A percentile compares a stretch with the other conserved stretches of the same genome.
phyloP scores from a whole-genome alignment of 495 filamentous ascomycete species.

The Penicillium cinerascens region DNA sequence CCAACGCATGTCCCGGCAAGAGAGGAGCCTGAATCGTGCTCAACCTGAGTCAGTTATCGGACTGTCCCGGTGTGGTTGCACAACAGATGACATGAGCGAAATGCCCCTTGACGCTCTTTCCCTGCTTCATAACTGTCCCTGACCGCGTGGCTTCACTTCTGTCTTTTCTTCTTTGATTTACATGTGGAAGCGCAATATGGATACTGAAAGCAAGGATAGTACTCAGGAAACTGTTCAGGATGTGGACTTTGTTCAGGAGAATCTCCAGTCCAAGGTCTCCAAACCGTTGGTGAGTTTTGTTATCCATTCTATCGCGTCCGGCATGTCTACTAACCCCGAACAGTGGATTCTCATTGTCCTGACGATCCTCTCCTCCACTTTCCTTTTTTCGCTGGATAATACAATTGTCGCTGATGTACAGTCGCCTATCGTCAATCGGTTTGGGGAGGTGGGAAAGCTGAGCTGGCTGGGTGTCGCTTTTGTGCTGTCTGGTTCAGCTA shows the following conservation, averaged over 20 bases:
- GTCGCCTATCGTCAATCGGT: conserved; percentile 45
- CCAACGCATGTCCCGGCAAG: background rate
- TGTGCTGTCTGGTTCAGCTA: conserved; percentile 40
- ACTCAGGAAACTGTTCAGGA: background rate
- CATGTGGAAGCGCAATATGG: background rate
- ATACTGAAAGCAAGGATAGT: background rate
- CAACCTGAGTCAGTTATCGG: background rate
- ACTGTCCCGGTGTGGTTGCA: background rate
- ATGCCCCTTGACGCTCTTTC: background rate
- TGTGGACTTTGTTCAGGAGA: conserved; percentile 9
- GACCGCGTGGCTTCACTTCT: background rate
- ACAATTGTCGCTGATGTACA: conserved; percentile 62
- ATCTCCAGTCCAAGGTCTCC: conserved; percentile 7
- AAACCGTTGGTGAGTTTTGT: conserved; percentile 7
- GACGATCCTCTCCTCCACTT: conserved; percentile 44
- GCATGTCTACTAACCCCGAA: background rate
- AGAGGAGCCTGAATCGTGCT: background rate
- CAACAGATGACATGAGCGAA: background rate
- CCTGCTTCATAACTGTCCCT: background rate
- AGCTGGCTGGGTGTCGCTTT: conserved; percentile 57
- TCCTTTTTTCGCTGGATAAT: conserved; percentile 57
- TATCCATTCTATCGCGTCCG: background rate
- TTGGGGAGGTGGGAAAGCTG: conserved; percentile 51
- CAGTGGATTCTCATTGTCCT: conserved; percentile 36
- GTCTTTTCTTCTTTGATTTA: background rate